Conservation (phyloP, 768 basidiomycete genomes). For the Amylocystis lapponica region DNA sequence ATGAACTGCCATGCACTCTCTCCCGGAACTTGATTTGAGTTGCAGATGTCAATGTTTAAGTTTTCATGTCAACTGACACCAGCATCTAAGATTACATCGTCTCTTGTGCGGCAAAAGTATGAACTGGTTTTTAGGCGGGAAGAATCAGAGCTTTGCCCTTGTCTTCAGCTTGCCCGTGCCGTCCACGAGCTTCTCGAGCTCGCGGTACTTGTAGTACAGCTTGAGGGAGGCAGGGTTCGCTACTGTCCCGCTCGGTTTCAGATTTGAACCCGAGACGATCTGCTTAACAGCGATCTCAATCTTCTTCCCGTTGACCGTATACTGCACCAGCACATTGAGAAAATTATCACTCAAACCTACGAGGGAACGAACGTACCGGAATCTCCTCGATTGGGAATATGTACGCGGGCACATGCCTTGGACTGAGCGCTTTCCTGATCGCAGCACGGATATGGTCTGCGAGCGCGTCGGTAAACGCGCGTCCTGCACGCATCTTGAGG, state of each 20-base stretch:
- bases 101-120: no score
- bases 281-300: constrained; percentile 78
- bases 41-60: no score
- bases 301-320: constrained; percentile 74
- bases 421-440: constrained; percentile 55
- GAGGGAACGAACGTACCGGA: constrained; percentile 43
- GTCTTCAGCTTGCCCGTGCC: constrained; percentile 9
- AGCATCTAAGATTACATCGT: no score
- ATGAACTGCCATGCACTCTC: no score
- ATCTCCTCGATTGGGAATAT: constrained; percentile 62
- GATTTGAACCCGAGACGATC: constrained; percentile 59
- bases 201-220: constrained; percentile 57
- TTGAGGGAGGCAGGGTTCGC: constrained; percentile 65
- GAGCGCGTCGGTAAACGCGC: constrained; percentile 41
- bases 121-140: no score
- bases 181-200: constrained; percentile 35
- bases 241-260: constrained; percentile 69
- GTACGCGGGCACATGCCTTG: constrained; percentile 69
- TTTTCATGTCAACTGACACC: no score
- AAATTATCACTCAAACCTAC: neutral
- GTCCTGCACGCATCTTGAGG: constrained; percentile 50
- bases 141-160: constrained; percentile 1
- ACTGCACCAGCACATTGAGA: constrained; percentile 32
- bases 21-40: no score
- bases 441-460: constrained; percentile 50